Evolutionary conservation across 495 filamentous ascomycete species (phyloP), one percentile per base, ranked within the genome.

Genomic region (Neurospora discreta): DNA sequence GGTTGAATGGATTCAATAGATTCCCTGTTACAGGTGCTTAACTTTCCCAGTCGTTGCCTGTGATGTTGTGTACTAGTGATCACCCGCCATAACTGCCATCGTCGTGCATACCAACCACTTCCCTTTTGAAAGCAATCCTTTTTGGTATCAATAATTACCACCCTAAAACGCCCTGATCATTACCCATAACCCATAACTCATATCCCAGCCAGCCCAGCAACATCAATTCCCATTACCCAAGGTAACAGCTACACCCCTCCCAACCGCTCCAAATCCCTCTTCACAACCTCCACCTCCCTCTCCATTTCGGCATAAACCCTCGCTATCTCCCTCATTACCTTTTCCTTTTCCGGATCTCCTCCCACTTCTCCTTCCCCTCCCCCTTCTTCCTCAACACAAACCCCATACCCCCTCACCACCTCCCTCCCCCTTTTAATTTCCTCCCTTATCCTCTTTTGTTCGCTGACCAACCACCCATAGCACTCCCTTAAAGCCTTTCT

Each of bases 291-390:
- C 8, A 90, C 73, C 70, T 89, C 85, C 71, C 77, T 80, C 4
- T 81, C 80, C 77, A 90, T 84, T 52, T 84, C 82, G 1, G 84
- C 79, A 80, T 88, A 91, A n/a, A 86, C 85, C 73, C 85, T 83
- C 4, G 81, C 80, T 77, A 90, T 84, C 58, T 84, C 82, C 4
- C 84, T 80, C 80, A 87, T 90, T 16, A 86, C 85, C 73, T 85
- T 83, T 30, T 74, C 70, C 23, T 43, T 44, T 20, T 70, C 38
- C 52, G 69, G 26, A 20, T 77, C 78, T 5, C 78, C 77, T 2
- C 7, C 69, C 46, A 71, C 67, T 5, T 20, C 42, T 10, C 68
- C 74, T 20, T 39, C 71, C 40, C 30, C 30, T 5, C 16, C 60
- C 10, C 68, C 74, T 20, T 36, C 71, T 38, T 39, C 23, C 41